phyloP scores from a whole-genome alignment of 805 yeast genomes.

The Lipomyces mesembrius region DNA sequence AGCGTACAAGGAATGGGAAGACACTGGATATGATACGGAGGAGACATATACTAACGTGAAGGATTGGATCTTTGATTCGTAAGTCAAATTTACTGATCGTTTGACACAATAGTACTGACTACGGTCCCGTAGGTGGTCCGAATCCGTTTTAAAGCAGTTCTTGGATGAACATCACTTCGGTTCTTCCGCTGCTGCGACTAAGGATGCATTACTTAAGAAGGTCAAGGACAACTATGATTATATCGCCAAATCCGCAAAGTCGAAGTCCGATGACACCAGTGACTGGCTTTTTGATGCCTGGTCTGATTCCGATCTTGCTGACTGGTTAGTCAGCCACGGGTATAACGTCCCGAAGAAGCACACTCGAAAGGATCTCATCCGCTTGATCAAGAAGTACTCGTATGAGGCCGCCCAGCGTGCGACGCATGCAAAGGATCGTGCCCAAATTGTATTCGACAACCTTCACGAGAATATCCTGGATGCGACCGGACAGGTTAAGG shows the following conservation, averaged over 20 bases:
- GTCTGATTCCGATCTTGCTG: conserved; percentile 37
- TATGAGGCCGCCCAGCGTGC: conserved; percentile 22
- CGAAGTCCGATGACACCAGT: conserved; percentile 14
- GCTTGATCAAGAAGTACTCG: conserved; percentile 25
- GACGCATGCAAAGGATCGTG: conserved; percentile 1
- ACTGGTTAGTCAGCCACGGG: conserved; percentile 36
- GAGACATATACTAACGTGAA: conserved; percentile 18
- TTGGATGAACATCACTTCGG: conserved; percentile 25
- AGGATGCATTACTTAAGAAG: conserved; percentile 22
- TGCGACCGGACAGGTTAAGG: conserved; percentile 46
- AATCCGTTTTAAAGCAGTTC: conserved; percentile 27
- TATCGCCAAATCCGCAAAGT: conserved; percentile 19
- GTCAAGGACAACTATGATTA: conserved; percentile 32
- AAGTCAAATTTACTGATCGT: background rate
- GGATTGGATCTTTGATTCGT: conserved; percentile 28
- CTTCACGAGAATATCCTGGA: conserved; percentile 46
- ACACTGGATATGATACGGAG: conserved; percentile 16
- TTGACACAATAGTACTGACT: background rate
- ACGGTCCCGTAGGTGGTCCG: conserved; percentile 21
- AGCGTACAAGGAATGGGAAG: conserved; percentile 20
- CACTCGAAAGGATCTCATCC: conserved; percentile 26
- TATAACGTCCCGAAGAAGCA: conserved; percentile 29
- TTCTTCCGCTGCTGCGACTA: conserved; percentile 20
- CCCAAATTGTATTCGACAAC: conserved; percentile 40
- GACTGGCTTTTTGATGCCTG: conserved; percentile 40